Percentiles rank a stretch among this genome's conserved stretches.
phyloP scores from a whole-genome alignment of 495 filamentous ascomycete genomes.

The Xylaria telfairii region DNA sequence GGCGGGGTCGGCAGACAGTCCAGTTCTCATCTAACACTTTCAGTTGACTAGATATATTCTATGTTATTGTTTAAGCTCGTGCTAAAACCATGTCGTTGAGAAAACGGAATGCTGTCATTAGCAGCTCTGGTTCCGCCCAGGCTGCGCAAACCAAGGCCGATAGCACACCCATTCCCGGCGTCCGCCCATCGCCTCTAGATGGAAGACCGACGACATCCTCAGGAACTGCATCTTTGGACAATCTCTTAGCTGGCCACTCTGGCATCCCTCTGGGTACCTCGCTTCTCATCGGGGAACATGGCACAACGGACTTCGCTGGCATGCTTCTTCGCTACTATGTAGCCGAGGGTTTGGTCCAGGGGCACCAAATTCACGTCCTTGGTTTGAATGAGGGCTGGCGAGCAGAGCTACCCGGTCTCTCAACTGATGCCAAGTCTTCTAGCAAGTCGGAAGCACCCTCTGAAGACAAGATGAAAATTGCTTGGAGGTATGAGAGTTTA shows the following conservation, averaged over 20 bases:
- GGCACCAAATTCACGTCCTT: slow-evolving; percentile 84
- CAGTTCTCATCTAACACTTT: neutral
- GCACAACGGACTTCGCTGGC: slow-evolving; percentile 92
- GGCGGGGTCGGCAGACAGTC: slow-evolving; percentile 15
- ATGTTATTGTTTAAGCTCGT: slow-evolving; percentile 47
- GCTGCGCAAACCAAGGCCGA: slow-evolving; percentile 36
- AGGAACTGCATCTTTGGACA: slow-evolving; percentile 82
- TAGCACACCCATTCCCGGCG: slow-evolving; percentile 62
- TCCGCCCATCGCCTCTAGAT: slow-evolving; percentile 88
- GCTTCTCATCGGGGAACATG: slow-evolving; percentile 86
- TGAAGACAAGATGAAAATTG: slow-evolving; percentile 94
- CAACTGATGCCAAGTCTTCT: slow-evolving; percentile 51
- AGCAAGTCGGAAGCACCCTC: slow-evolving; percentile 44
- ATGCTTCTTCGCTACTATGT: slow-evolving; percentile 87
- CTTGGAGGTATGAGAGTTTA: slow-evolving; percentile 92
- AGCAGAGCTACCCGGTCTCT: slow-evolving; percentile 78
- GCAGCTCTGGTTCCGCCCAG: slow-evolving; percentile 37
- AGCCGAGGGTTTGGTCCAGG: slow-evolving; percentile 91
- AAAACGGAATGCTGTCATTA: slow-evolving; percentile 80
- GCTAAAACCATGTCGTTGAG: slow-evolving; percentile 80
- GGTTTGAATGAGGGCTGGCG: slow-evolving; percentile 81
- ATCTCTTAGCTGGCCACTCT: slow-evolving; percentile 84
- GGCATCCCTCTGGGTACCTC: slow-evolving; percentile 83
- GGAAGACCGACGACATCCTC: slow-evolving; percentile 90
- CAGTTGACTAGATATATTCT: neutral